These are phyloP conservation scores for Emydomyces testavorans DNA, from an alignment of 2,329 filamentous ascomycete species.

Conservation along the genomic window DNA sequence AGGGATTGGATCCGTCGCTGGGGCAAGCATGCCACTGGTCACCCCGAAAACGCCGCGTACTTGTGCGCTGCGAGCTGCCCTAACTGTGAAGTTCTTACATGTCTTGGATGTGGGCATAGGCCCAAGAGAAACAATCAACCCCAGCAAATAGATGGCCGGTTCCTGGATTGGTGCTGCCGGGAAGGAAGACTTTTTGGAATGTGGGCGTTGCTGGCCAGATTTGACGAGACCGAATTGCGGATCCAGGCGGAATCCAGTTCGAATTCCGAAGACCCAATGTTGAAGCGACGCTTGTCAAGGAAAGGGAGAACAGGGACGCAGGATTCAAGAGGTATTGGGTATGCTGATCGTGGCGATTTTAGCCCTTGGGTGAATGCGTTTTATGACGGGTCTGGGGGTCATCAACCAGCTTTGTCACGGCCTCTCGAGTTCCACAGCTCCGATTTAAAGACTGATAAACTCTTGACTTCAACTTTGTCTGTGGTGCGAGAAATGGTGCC, in stretches of 20 bases:
- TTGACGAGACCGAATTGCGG: slow-evolving; percentile 23
- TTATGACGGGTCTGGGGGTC: slow-evolving; percentile 6
- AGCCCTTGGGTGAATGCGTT: slow-evolving; percentile 10
- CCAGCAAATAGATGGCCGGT: slow-evolving; percentile 7
- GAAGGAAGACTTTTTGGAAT: slow-evolving; percentile 25
- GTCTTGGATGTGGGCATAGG: slow-evolving; percentile 14
- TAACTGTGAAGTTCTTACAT: slow-evolving; percentile 11
- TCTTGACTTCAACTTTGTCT: slow-evolving; percentile 22
- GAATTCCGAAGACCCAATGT: slow-evolving; percentile 1
- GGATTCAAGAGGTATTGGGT: slow-evolving; percentile 14
- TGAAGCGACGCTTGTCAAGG: slow-evolving; percentile 4
- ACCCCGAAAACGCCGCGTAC: slow-evolving; percentile 2
- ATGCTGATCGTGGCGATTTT: slow-evolving; percentile 6
- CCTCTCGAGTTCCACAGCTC: slow-evolving; percentile 10
- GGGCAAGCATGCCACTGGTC: slow-evolving; percentile 2
- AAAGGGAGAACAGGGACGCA: slow-evolving; percentile 11
- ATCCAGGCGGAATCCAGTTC: slow-evolving; percentile 10
- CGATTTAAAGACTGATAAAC: slow-evolving; percentile 20
- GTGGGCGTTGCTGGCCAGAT: slow-evolving; percentile 30
- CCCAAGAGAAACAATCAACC: slow-evolving; percentile 2
- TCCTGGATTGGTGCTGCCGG: slow-evolving; percentile 27
- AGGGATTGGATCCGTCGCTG: slow-evolving; percentile 11
- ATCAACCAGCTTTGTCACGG: neutral
- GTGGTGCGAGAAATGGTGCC: slow-evolving; percentile 12
- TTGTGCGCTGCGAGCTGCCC: slow-evolving; percentile 13